Evolutionary conservation across 1,284 basidiomycete genomes (phyloP), one percentile per base, ranked within the genome.

Genomic region (Caloboletus firmus): DNA sequence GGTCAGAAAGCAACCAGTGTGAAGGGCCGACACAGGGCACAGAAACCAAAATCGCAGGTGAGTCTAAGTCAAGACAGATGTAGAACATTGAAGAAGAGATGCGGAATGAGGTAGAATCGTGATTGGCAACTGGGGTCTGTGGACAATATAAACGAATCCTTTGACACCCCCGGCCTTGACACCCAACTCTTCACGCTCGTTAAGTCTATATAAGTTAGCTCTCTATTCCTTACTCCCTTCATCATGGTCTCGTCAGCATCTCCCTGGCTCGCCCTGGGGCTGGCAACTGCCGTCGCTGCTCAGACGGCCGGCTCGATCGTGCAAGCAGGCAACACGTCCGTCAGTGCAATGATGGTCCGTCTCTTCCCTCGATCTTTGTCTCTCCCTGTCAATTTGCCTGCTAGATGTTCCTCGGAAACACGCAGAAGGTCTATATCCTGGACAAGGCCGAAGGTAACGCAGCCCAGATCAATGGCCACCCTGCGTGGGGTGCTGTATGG

Each of bases 281-380:
- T 79, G 40, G 75, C 72, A 39, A 59, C 71, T 0, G 56, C 58
- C 20, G 62, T 52, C 70, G 24, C 79, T 59, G 72, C 63, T 63
- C 67, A 67, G 68, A 68, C 54, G 72, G 76, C 52, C 2, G 72
- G 72, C 28, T 73, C 77, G 17, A 76, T 83, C 61, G 70, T 65
- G 12, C 72, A 79, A 59, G 82, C 69, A 26, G 83, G 83, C 17
- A 66, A 76, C 58, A 85, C 83, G 0, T 72, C 74, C 54, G 75
- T 85, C 52, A 83, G 81, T 57, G 83, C 81, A 4, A 84, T 85
- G 83, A 85, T 86, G 84, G 83, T 84, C 34, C 49, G 77, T 68
- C 26, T 20, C 34, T 20, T 20, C 30, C 15, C 9, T 24, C 13
- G 3, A 26, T 34, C 42, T 0, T 7, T 12, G 2, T 34, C 36